Evolutionary conservation across 2,329 filamentous ascomycete species (phyloP), one percentile per base, ranked within the genome.

Genomic region (Cladophialophora chaetospira): DNA sequence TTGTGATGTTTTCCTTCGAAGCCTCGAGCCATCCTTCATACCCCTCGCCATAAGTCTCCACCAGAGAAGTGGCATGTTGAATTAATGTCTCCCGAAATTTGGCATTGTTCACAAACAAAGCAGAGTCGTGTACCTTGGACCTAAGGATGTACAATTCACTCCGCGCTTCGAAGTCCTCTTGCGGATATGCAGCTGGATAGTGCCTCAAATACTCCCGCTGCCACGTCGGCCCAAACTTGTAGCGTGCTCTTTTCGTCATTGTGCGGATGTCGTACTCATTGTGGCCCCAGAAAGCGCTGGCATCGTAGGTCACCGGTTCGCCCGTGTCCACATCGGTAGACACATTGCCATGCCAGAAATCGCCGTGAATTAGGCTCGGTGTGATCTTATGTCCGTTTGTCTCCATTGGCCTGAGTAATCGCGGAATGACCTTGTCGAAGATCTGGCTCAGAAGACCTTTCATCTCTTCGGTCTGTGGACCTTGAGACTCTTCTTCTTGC

Each of bases 371-470:
- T 3, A 72, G 60, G 5, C 53, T 55, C 1, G 70, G 70, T 35
- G 66, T 61, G 9, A 72, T 62, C 9, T 33, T 49, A 21, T 63
- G 54, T 2, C 69, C 70, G 2, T 61, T 66, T 3, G 57, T 68
- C 51, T 73, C 62, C 26, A 73, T 47, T 3, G 71, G 71, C 4
- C 68, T 53, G 3, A 73, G 62, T 3, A 73, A 65, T n/a, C 71
- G 58, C 2, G 71, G 71, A 21, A 73, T 66, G 10, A 72, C 71
- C 29, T 68, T 69, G 1, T 62, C 54, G 11, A 65, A 45, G 17
- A 68, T 48, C 5, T 35, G n/a, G n/a, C n/a, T n/a, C n/a, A n/a
- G n/a, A n/a, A n/a, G n/a, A n/a, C n/a, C n/a, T n/a, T 35, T 4
- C 35, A 44, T 52, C 36, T 52, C 49, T 52, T 44, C 26, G 49